Percentiles rank a stretch among this genome's conserved stretches.
These are phyloP conservation scores for Mycena sanguinolenta DNA, from an alignment of 768 basidiomycete species.

Conservation along the genomic window DNA sequence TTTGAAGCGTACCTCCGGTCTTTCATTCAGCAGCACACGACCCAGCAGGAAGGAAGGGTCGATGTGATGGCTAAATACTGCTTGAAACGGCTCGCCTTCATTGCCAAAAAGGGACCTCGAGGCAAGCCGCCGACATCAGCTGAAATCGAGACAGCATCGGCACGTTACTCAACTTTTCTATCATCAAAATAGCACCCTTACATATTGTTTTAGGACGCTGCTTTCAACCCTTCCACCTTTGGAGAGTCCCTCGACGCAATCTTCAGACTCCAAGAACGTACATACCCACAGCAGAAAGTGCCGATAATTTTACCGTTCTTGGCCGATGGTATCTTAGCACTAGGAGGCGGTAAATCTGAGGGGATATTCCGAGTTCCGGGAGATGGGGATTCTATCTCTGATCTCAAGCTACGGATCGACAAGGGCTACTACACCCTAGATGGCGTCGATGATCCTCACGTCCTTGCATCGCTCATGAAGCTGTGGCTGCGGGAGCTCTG, in stretches of 20 bases:
- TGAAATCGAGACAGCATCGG: conserved; percentile 94
- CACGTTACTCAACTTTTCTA: conserved; percentile 49
- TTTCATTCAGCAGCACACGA: conserved; percentile 82
- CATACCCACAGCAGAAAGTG: conserved; percentile 86
- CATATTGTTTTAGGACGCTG: conserved; percentile 74
- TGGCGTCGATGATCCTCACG: conserved; percentile 90
- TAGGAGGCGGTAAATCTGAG: conserved; percentile 87
- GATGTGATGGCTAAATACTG: conserved; percentile 95
- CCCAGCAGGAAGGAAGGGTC: conserved; percentile 79
- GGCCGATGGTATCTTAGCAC: conserved; percentile 89
- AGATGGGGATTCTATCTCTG: conserved; percentile 88
- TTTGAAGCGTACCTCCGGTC: conserved; percentile 86
- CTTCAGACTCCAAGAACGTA: conserved; percentile 86
- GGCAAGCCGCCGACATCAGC: conserved; percentile 85
- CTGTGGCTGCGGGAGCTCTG: conserved; percentile 93
- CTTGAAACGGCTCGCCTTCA: conserved; percentile 78
- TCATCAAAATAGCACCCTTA: conserved; percentile 28
- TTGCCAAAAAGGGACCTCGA: conserved; percentile 87
- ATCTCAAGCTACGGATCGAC: conserved; percentile 91
- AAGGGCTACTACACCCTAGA: conserved; percentile 92
- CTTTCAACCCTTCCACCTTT: conserved; percentile 95
- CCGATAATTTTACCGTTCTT: conserved; percentile 96
- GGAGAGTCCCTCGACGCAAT: conserved; percentile 91
- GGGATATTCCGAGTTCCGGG: conserved; percentile 96
- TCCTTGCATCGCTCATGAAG: conserved; percentile 91